phyloP scores from a whole-genome alignment of 164 flowering plant genomes.

The Saururus chinensis region DNA sequence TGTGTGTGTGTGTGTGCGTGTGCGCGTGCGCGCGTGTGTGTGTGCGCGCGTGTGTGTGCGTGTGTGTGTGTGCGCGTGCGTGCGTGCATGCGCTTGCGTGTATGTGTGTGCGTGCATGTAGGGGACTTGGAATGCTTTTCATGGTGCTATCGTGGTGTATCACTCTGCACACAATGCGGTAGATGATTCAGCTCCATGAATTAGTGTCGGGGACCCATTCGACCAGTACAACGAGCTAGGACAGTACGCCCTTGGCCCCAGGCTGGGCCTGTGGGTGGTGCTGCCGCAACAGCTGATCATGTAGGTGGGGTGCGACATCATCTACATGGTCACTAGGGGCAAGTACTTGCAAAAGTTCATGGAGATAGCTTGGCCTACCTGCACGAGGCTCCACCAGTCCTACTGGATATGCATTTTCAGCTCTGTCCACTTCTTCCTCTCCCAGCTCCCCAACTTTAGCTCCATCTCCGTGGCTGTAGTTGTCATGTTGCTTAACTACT shows the following conservation, averaged over 20 bases:
- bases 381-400: constrained; percentile 53
- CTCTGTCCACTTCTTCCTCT: constrained; percentile 59
- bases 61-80: no score
- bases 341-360: constrained; percentile 71
- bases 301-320: constrained; percentile 75
- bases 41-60: no score
- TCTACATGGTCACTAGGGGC: constrained; percentile 93
- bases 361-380: constrained; percentile 56
- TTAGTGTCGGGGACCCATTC: constrained; percentile 72
- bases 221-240: constrained; percentile 74
- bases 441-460: constrained; percentile 83
- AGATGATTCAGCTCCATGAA: constrained; percentile 81
- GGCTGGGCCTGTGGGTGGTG: constrained; percentile 77
- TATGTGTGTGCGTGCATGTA: no score
- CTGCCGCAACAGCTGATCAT: constrained; percentile 86
- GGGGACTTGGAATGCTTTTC: constrained; percentile 76
- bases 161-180: constrained; percentile 82
- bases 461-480: constrained; percentile 83
- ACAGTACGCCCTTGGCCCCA: constrained; percentile 63
- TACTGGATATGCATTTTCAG: constrained; percentile 86
- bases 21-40: no score
- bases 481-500: constrained; percentile 79
- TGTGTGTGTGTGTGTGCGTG: no score
- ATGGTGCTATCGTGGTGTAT: constrained; percentile 70
- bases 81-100: no score